Evolutionary conservation across 163 green algal genomes (phyloP).

Genomic region (Scenedesmus sp.): DNA sequence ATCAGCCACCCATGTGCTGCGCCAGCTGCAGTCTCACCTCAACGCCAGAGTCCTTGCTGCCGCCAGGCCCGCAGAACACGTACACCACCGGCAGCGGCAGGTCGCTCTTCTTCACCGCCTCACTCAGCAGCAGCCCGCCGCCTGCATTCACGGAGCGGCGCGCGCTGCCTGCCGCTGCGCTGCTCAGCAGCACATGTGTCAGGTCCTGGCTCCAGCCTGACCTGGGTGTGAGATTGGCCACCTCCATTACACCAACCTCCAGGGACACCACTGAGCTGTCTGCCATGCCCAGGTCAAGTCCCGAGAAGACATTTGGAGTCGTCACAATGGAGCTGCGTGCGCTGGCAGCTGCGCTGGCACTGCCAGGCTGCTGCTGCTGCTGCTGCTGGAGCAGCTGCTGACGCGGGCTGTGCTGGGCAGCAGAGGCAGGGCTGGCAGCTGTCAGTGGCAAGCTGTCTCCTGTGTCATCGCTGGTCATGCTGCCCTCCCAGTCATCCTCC

Average conservation of each 20-base stretch:
- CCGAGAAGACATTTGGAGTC: slow-evolving; percentile 11
- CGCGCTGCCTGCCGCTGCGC: neutral
- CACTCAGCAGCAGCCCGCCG: slow-evolving; percentile 11
- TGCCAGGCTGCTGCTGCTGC: neutral
- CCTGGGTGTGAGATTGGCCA: slow-evolving; percentile 44
- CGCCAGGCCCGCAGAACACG: slow-evolving; percentile 46
- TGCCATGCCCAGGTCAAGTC: slow-evolving; percentile 41
- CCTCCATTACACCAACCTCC: slow-evolving; percentile 48
- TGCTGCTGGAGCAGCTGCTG: neutral
- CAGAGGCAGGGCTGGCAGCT: neutral
- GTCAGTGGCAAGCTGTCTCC: neutral
- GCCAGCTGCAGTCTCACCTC: slow-evolving; percentile 23
- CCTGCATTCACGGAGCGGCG: neutral
- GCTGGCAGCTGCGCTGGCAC: neutral
- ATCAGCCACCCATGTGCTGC: neutral
- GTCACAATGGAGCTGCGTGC: neutral
- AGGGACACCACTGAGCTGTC: slow-evolving; percentile 46
- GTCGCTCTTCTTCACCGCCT: slow-evolving; percentile 31
- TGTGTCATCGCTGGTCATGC: slow-evolving; percentile 11
- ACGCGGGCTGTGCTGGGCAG: neutral
- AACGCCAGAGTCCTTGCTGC: slow-evolving; percentile 4
- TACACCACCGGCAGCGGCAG: slow-evolving; percentile 46
- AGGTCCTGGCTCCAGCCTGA: slow-evolving; percentile 52
- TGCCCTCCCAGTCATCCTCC: neutral
- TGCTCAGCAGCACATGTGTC: slow-evolving; percentile 38